Evolutionary conservation across 2,329 filamentous ascomycete species (phyloP).

Genomic region (Fusarium napiforme): DNA sequence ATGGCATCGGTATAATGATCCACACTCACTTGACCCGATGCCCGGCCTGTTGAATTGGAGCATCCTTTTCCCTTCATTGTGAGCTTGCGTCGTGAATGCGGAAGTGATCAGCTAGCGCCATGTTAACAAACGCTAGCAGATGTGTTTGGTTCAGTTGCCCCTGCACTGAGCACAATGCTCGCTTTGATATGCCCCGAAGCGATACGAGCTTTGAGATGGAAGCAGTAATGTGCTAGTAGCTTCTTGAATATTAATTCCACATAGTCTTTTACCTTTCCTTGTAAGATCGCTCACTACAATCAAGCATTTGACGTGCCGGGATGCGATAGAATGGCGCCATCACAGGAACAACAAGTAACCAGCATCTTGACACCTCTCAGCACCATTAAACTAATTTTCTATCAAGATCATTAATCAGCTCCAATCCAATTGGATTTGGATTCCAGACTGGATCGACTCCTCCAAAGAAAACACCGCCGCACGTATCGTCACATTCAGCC

Average conservation of each 20-base stretch:
- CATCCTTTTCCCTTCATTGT: not conserved
- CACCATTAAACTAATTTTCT: not conserved
- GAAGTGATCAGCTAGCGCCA: not conserved
- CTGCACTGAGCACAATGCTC: not conserved
- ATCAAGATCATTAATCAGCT: not conserved
- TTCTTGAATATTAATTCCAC: fast-evolving
- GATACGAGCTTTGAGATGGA: not conserved
- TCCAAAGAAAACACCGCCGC: not conserved
- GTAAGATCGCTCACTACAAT: not conserved
- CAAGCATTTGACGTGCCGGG: fast-evolving
- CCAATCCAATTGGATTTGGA: not conserved
- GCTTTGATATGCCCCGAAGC: not conserved
- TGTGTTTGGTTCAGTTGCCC: not conserved
- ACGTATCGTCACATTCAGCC: not conserved
- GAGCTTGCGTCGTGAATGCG: not conserved
- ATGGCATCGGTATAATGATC: too few relatives aligned
- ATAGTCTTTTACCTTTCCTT: too few relatives aligned
- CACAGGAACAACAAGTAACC: not conserved
- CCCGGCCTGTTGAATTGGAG: not conserved
- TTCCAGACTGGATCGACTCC: not conserved
- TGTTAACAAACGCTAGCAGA: not conserved
- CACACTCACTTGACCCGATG: fast-evolving
- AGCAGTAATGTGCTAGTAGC: not conserved
- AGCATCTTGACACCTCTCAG: fast-evolving
- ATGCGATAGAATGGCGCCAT: not conserved